phyloP scores from a whole-genome alignment of 2,329 filamentous ascomycete genomes.

The Xenoacremonium recifei region DNA sequence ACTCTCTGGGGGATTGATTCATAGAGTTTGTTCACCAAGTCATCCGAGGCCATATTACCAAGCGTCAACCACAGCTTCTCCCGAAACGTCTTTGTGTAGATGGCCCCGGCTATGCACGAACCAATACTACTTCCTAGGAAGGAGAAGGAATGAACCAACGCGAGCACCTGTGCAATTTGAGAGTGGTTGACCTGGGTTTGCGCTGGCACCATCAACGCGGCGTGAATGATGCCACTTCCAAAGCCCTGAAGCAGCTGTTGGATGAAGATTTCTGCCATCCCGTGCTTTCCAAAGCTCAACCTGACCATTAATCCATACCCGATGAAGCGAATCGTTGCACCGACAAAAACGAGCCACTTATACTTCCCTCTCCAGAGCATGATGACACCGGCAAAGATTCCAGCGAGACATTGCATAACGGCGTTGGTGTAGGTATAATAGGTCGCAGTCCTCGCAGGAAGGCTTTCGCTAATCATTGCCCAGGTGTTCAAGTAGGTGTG shows the following conservation, averaged over 20 bases:
- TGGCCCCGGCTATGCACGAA: neutral
- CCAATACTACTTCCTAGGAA: neutral
- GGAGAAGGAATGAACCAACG: neutral
- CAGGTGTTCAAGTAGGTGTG: neutral
- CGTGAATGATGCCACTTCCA: neutral
- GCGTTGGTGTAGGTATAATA: neutral
- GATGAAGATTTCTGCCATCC: neutral
- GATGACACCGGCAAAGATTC: neutral
- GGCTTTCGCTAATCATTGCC: neutral
- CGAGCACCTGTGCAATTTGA: neutral
- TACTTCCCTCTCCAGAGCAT: neutral
- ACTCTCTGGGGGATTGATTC: neutral
- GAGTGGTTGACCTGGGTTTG: neutral
- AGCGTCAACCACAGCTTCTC: neutral
- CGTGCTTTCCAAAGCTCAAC: neutral
- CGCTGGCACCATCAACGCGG: neutral
- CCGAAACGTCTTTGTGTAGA: neutral
- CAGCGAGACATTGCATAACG: neutral
- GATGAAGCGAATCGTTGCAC: neutral
- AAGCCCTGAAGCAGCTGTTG: neutral
- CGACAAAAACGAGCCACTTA: neutral
- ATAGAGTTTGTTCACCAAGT: neutral
- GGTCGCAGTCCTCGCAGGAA: neutral
- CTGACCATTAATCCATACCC: neutral
- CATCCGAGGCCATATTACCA: neutral